Base-by-base conservation (phyloP, 177 flowering plant species). In the Tripterygium wilfordii region DNA sequence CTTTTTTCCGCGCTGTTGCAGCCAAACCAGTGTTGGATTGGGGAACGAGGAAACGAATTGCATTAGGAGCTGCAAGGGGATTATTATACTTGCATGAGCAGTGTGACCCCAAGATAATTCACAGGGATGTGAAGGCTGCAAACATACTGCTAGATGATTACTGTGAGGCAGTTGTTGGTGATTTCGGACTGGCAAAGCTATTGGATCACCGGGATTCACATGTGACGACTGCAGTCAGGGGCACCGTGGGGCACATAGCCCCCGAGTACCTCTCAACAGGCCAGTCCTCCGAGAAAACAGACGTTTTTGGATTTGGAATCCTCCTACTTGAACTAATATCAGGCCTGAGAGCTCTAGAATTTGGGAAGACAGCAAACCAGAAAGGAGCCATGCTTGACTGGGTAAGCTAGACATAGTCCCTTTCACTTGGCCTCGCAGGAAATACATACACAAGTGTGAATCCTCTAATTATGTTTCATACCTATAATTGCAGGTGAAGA, bases 101-200 rank as follows among this genome's bases (percentile, higher is more conserved):
- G 26, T 88, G 96, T 54, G 96, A 88, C 56, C 96, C 96, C 4
- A 88, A 88, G 75, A 88, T 88, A 23, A 88, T 88, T 45, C 96
- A 88, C 62, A 71, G 96, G 53, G 96, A 88, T 63, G 96, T 88
- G 7, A 88, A 88, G 70, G 96, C 96, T 54, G 96, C 96, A 18
- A 88, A 88, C 56, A 81, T 88, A 49, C 61, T 88, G 66, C 91
- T 88, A 40, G 96, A 88, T 54, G 96, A 88, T 37, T 77, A 71
- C 64, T 81, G 75, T 61, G 95, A 88, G 60, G 96, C 91, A 13
- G 85, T 88, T 17, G 95, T 88, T n/a, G 96, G 96, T 48, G 96
- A 88, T 54, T 88, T 88, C 53, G 96, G 96, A 13, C 51, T 88
- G 57, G 96, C 96, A 12, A 88, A 85, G 73, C 80, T 85, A 44